These are phyloP conservation scores for Stephanodiscus triporus DNA, from an alignment of 108 stramenopile species.

Conservation along the genomic window DNA sequence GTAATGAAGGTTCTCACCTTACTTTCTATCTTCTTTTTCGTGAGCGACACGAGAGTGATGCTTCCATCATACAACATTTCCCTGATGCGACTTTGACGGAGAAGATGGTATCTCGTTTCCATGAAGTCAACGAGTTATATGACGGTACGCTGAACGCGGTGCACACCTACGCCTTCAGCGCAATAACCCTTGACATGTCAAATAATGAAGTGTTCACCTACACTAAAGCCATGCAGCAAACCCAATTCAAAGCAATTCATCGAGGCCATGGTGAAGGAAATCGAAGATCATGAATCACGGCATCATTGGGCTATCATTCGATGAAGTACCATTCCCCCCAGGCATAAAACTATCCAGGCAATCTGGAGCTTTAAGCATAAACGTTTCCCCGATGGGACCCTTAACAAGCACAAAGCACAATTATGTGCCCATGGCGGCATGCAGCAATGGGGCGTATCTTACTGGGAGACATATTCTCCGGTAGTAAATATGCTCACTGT, in stretches of 20 bases:
- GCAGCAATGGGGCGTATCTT: constrained; percentile 45
- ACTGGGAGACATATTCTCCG: constrained; percentile 45
- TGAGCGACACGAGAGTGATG: background rate
- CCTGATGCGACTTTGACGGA: background rate
- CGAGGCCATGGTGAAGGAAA: constrained; percentile 1
- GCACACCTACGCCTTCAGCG: background rate
- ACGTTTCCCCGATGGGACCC: background rate
- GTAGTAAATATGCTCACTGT: constrained; percentile 27
- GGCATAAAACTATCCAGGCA: constrained; percentile 9
- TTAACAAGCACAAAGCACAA: too few relatives aligned
- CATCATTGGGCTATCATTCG: constrained; percentile 5
- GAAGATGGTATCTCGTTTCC: background rate
- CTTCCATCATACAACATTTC: background rate
- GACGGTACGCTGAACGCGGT: background rate
- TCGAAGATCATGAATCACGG: background rate
- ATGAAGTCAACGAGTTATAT: constrained; percentile 7
- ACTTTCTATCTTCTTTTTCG: background rate
- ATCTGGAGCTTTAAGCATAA: constrained; percentile 10
- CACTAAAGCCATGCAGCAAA: constrained; percentile 24
- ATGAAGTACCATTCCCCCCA: constrained; percentile 2
- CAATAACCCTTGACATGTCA: background rate
- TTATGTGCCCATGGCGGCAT: too few relatives aligned
- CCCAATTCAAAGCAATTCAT: constrained; percentile 9
- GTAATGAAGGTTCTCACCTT: background rate
- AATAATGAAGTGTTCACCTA: constrained; percentile 6